Conservation (phyloP, 1,284 basidiomycete genomes). For the Pseudozyma hubeiensis region DNA sequence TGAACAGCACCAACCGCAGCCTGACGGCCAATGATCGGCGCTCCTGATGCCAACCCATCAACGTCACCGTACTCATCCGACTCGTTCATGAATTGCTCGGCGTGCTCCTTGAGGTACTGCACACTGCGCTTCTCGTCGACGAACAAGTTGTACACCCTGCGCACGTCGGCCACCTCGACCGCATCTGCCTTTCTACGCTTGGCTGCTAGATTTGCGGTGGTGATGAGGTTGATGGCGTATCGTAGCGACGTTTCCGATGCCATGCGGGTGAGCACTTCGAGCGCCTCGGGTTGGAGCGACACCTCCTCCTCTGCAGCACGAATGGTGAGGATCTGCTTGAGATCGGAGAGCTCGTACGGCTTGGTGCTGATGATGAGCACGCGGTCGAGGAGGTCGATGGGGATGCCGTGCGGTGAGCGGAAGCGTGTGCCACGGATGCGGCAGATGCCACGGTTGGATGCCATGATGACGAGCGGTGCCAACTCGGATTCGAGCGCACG, state of each 20-base stretch:
- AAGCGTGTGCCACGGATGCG: conserved; percentile 95
- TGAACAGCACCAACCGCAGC: conserved; percentile 13
- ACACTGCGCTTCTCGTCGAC: conserved; percentile 95
- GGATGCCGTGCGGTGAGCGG: conserved; percentile 92
- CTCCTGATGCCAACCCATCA: conserved; percentile 31
- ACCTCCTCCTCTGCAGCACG: conserved; percentile 97
- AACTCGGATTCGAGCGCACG: conserved; percentile 93
- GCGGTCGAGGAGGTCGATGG: conserved; percentile 91
- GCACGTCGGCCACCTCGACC: conserved; percentile 85
- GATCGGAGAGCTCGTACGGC: conserved; percentile 85
- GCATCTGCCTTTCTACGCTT: conserved; percentile 78
- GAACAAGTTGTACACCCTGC: conserved; percentile 81
- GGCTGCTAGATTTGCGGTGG: conserved; percentile 85
- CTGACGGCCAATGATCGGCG: conserved; percentile 42
- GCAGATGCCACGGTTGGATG: conserved; percentile 93
- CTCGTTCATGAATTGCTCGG: conserved; percentile 75
- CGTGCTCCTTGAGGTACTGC: conserved; percentile 85
- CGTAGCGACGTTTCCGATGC: conserved; percentile 79
- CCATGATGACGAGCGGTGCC: conserved; percentile 96
- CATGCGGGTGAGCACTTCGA: conserved; percentile 84
- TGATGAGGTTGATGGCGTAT: conserved; percentile 91
- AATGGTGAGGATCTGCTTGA: conserved; percentile 91
- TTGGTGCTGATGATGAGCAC: conserved; percentile 94
- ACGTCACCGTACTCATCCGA: conserved; percentile 53
- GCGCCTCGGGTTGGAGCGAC: conserved; percentile 79